phyloP scores from a whole-genome alignment of 371 early-diverging fungal genomes.

The Mortierella sp. region DNA sequence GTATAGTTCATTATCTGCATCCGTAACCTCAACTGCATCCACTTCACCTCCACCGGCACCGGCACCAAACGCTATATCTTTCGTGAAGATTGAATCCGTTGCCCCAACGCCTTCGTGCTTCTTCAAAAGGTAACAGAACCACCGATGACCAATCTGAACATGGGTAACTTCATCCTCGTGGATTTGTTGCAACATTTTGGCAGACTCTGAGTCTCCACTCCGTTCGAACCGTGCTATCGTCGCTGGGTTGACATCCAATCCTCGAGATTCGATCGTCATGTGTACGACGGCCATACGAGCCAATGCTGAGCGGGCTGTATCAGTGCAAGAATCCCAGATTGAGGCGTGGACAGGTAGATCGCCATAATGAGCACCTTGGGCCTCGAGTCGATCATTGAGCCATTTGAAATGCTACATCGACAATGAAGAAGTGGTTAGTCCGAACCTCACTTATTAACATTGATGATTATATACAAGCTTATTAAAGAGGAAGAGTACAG shows the following conservation, averaged over 20 bases:
- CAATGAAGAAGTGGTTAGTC: not conserved
- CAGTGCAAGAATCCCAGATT: conserved; percentile 66
- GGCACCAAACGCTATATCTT: not conserved
- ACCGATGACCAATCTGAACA: conserved; percentile 63
- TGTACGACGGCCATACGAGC: conserved; percentile 66
- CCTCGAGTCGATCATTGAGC: conserved; percentile 59
- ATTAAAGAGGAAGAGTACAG: no score
- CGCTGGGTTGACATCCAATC: conserved; percentile 68
- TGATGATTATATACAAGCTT: no score
- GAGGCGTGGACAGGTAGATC: conserved; percentile 64
- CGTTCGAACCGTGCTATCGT: conserved; percentile 63
- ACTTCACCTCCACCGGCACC: conserved; percentile 15
- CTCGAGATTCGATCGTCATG: conserved; percentile 72
- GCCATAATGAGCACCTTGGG: conserved; percentile 60
- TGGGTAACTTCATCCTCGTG: conserved; percentile 69
- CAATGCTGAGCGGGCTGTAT: conserved; percentile 56
- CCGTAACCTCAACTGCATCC: conserved; percentile 21
- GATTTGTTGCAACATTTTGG: conserved; percentile 59
- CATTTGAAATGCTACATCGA: conserved; percentile 56
- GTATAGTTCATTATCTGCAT: conserved; percentile 35
- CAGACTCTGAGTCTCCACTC: conserved; percentile 59
- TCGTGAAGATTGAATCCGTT: not conserved
- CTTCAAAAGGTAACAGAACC: conserved; percentile 58
- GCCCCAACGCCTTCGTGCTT: conserved; percentile 44
- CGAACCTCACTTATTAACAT: not conserved